Evolutionary conservation across 2,329 filamentous ascomycete species (phyloP).

Genomic region (Aspergillus intermedius): DNA sequence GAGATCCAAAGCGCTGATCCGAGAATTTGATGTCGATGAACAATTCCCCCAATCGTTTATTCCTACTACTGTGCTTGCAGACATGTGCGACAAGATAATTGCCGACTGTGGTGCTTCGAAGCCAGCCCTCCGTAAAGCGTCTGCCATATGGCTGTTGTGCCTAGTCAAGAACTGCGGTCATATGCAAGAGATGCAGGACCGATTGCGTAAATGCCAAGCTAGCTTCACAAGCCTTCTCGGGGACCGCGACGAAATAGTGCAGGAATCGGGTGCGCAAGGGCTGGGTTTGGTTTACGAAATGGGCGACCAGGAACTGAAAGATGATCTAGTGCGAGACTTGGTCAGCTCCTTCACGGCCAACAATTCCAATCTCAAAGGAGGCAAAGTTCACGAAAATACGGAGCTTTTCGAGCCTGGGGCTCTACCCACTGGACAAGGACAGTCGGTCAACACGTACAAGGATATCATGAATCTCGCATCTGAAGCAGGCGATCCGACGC

Average conservation of each 20-base stretch:
- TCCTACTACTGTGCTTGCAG: constrained; percentile 39
- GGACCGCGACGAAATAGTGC: constrained; percentile 86
- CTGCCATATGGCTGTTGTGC: constrained; percentile 90
- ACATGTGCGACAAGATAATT: constrained; percentile 66
- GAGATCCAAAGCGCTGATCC: constrained; percentile 71
- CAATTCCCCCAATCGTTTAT: constrained; percentile 35
- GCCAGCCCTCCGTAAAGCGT: constrained; percentile 81
- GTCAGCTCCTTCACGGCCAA: constrained; percentile 78
- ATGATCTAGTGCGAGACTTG: constrained; percentile 77
- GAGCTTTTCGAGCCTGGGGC: constrained; percentile 90
- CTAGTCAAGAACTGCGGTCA: constrained; percentile 85
- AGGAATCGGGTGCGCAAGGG: constrained; percentile 88
- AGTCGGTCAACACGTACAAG: constrained; percentile 89
- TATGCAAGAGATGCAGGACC: constrained; percentile 63
- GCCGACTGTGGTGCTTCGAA: constrained; percentile 75
- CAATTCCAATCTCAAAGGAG: constrained; percentile 54
- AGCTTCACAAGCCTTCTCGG: constrained; percentile 83
- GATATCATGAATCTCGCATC: constrained; percentile 94
- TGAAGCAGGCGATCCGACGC: constrained; percentile 87
- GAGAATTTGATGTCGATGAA: constrained; percentile 68
- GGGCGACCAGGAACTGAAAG: constrained; percentile 72
- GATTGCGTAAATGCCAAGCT: constrained; percentile 70
- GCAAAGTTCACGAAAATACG: constrained; percentile 81
- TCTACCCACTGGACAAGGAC: constrained; percentile 81
- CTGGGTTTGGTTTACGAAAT: constrained; percentile 91